Conservation (phyloP, 371 early-diverging fungal genomes). For the Actinomucor elegans region DNA sequence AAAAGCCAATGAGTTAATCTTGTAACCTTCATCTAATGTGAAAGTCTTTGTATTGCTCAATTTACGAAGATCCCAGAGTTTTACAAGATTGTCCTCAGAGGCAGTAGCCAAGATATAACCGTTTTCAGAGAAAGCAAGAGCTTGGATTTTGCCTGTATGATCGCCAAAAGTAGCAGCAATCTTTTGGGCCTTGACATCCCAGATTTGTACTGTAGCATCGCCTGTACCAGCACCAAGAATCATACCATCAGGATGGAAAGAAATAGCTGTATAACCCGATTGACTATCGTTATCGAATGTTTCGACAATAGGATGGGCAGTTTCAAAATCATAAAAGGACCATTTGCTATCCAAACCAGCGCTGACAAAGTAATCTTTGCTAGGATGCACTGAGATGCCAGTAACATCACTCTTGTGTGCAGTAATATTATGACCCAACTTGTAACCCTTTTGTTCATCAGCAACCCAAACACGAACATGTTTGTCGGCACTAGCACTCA, state of each 20-base stretch:
- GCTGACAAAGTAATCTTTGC: conserved; percentile 75
- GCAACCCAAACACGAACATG: conserved; percentile 78
- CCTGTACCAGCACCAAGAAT: conserved; percentile 81
- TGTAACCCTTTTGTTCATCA: conserved; percentile 43
- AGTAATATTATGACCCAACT: conserved; percentile 57
- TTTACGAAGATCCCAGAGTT: conserved; percentile 92
- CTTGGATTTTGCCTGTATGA: conserved; percentile 68
- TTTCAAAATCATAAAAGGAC: conserved; percentile 76
- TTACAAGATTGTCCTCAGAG: conserved; percentile 68
- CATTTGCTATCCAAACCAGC: conserved; percentile 78
- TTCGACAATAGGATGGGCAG: conserved; percentile 61
- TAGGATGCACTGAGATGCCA: conserved; percentile 75
- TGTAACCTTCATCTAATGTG: conserved; percentile 55
- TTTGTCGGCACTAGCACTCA: conserved; percentile 82
- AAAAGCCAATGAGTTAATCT: conserved; percentile 67
- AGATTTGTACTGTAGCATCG: conserved; percentile 76
- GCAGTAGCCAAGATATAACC: conserved; percentile 86
- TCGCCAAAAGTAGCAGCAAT: conserved; percentile 73
- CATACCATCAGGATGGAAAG: conserved; percentile 93
- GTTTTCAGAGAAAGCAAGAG: conserved; percentile 87
- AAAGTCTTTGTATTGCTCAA: conserved; percentile 73
- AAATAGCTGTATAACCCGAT: conserved; percentile 59
- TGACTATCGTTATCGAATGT: conserved; percentile 39
- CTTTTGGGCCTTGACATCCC: conserved; percentile 81
- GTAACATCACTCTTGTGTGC: conserved; percentile 74